Conservation (phyloP, 2,329 filamentous ascomycete species). For the Colletotrichum nymphaeae region DNA sequence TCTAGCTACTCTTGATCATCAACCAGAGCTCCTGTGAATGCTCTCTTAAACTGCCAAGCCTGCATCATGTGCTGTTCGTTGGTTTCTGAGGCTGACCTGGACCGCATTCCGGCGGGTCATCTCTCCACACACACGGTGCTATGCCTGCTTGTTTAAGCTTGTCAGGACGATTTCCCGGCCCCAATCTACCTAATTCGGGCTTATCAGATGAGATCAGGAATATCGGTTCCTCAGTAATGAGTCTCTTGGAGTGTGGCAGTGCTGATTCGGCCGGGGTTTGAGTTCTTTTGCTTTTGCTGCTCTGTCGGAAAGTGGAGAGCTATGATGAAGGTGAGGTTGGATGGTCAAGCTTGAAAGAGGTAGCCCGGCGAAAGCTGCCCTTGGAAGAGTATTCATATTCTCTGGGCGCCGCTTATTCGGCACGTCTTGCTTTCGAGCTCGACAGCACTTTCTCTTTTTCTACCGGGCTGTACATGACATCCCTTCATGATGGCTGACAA, state of each 20-base stretch:
- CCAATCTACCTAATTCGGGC: conserved; percentile 10
- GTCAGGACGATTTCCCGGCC: conserved; percentile 2
- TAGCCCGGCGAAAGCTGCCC: conserved; percentile 22
- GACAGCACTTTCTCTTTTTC: conserved; percentile 26
- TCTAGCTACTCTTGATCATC: conserved; percentile 9
- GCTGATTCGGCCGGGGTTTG: conserved; percentile 2
- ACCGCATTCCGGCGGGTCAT: conserved; percentile 2
- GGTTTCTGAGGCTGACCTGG: conserved; percentile 19
- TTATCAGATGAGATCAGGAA: conserved; percentile 27
- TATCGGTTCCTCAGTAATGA: conserved; percentile 8
- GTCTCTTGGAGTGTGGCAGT: conserved; percentile 27
- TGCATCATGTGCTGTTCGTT: conserved; percentile 29
- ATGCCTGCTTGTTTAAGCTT: conserved; percentile 27
- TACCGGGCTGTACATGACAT: conserved; percentile 9
- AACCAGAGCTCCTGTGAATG: background rate
- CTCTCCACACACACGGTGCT: conserved; percentile 20
- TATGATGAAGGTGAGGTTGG: conserved; percentile 7
- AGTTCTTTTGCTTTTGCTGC: background rate
- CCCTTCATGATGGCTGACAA: conserved; percentile 22
- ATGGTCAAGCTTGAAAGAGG: conserved; percentile 4
- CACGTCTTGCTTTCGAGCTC: conserved; percentile 29
- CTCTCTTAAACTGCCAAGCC: conserved; percentile 28
- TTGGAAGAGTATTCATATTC: conserved; percentile 22
- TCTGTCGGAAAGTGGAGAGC: conserved; percentile 23
- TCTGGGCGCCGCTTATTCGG: conserved; percentile 28